Evolutionary conservation across 2,329 filamentous ascomycete species (phyloP), one percentile per base, ranked within the genome.

Genomic region (Xylariaceae sp.): DNA sequence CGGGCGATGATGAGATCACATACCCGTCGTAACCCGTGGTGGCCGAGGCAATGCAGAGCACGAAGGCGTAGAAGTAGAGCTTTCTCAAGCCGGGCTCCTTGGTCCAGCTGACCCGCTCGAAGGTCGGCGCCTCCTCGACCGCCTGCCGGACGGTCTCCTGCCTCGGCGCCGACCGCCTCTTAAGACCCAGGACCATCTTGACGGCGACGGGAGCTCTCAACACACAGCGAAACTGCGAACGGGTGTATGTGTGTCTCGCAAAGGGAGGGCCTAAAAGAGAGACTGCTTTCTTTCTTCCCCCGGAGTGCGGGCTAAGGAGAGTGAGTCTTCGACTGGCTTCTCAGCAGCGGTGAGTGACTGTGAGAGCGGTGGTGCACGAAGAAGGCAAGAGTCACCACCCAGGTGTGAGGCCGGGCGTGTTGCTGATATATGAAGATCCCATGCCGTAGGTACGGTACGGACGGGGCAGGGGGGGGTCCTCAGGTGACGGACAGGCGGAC

Each of bases 11-110:
- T 17, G 13, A 19, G 18, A 14, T 14, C 6, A 35, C 61, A 39
- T 57, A 72, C 68, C 66, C 67, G 65, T 73, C 67, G 52, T 72
- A 72, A 47, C 68, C 66, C 23, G 70, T 75, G 22, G 71, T 74
- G 11, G 72, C 71, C 18, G 71, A 75, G 31, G 67, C 68, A 43
- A 74, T 55, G 45, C 65, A 71, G 34, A 72, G 64, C 33, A 72
- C 54, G 42, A 67, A 54, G 32, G 63, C 63, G 46, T 64, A 71
- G 45, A 69, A 67, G 58, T 75, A 75, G 7, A 76, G 60, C 56
- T 68, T 67, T 49, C 72, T 59, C 46, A 77, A 60, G 28, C 70
- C 70, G n/a, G 70, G 65, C 18, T 75, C 68, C 43, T 62, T 67
- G 31, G 49, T 67, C 72, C 71, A 75, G 44, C 64, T 52, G 33